Conservation (phyloP, 257 asterid genomes). For the Solanum phureja region DNA sequence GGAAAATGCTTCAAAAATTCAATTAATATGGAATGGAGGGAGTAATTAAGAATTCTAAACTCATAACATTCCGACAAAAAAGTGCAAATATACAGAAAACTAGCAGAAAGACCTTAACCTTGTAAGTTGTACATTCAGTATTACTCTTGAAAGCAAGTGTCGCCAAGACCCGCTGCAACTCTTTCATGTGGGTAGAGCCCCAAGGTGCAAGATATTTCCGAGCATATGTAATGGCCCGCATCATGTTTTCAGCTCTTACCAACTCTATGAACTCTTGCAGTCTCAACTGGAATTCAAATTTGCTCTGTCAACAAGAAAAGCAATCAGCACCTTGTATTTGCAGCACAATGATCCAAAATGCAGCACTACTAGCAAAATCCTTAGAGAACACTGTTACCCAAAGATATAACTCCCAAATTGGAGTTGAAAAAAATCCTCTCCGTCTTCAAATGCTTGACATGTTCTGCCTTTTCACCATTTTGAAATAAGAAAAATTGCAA, state of each 20-base stretch:
- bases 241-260: slow-evolving; percentile 64
- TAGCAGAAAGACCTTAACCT: slow-evolving; percentile 30
- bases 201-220: slow-evolving; percentile 87
- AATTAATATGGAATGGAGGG: too few relatives aligned
- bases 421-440: background rate
- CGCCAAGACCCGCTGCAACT: slow-evolving; percentile 84
- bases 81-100: background rate
- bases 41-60: background rate
- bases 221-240: slow-evolving; percentile 81
- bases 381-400: background rate
- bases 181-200: slow-evolving; percentile 93
- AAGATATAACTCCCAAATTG: background rate
- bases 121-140: slow-evolving; percentile 76
- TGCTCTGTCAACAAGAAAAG: slow-evolving; percentile 59
- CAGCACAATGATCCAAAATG: background rate
- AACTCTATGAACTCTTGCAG: slow-evolving; percentile 90
- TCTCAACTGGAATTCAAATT: slow-evolving; percentile 92
- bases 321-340: background rate
- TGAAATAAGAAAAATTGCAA: background rate
- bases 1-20: too few relatives aligned
- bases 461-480: background rate
- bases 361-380: background rate
- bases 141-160: slow-evolving; percentile 85
- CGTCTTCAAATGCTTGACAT: background rate
- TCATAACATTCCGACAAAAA: background rate